Conservation (phyloP, 163 green algal species). For the Coccomyxa subellipsoidea region DNA sequence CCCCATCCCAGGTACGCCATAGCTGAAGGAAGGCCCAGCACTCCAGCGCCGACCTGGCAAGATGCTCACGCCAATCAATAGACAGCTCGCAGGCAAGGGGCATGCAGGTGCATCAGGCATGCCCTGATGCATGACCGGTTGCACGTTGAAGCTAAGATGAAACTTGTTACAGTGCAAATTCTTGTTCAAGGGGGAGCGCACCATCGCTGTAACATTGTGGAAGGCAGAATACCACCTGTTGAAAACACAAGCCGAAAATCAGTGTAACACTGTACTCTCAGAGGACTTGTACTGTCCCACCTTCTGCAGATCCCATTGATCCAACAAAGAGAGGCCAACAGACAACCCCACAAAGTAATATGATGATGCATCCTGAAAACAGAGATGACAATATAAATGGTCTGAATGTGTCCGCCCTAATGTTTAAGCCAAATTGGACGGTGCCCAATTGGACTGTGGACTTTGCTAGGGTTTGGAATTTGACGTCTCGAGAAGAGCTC, state of each 20-base stretch:
- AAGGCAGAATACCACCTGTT: constrained; percentile 15
- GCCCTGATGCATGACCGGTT: too few relatives aligned
- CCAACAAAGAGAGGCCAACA: too few relatives aligned
- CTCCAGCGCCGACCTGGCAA: constrained; percentile 9
- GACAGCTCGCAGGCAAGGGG: too few relatives aligned
- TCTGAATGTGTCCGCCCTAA: too few relatives aligned
- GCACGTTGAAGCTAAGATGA: too few relatives aligned
- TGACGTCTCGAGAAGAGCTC: not conserved
- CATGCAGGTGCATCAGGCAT: too few relatives aligned
- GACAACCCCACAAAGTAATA: too few relatives aligned
- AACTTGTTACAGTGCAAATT: not conserved
- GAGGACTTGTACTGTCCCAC: too few relatives aligned
- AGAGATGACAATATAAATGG: too few relatives aligned
- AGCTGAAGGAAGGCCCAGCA: constrained; percentile 1
- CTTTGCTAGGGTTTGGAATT: not conserved
- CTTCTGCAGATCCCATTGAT: too few relatives aligned
- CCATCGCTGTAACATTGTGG: constrained; percentile 12
- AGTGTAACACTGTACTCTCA: too few relatives aligned
- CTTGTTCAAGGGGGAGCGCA: not conserved
- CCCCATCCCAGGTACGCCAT: constrained; percentile 11
- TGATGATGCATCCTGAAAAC: not conserved
- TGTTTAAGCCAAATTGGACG: not conserved
- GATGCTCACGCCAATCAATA: not conserved
- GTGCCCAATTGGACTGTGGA: not conserved
- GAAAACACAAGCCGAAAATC: too few relatives aligned